Base-by-base conservation (phyloP, 1,284 basidiomycete species). In the Sphaerobolus stellatus region DNA sequence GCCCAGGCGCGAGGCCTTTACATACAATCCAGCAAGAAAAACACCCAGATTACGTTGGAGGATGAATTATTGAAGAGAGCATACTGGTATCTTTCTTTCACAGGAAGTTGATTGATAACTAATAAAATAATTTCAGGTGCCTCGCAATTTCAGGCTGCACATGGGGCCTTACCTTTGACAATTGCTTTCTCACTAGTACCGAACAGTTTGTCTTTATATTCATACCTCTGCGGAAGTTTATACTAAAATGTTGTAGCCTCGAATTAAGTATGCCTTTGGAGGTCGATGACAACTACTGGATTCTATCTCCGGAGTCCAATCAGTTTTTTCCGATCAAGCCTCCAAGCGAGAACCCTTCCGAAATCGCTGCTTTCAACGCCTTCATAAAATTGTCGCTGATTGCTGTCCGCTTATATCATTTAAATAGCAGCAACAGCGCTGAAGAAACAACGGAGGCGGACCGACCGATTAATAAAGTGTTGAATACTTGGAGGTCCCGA, bases 41-140 rank as follows among this genome's bases (percentile, higher is more conserved):
- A 41, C 22, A 16, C 4, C 16, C 20, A 24, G n/a, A 33, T 34
- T 20, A 33, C 11, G 24, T 38, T 54, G 9, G 28, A 54, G 40
- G 33, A 20, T 22, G 53, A 54, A 47, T 44, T 54, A n/a, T 54
- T 24, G 47, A 54, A 54, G 30, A 24, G 53, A 41, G 53, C 53
- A 11, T 54, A 47, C 36, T 54, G 53, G 53, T 54, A 22, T 28
- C 31, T 49, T 31, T 5, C n/a, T 2, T 16, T 20, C 36, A 16
- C 29, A 6, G 9, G 8, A 25, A 22, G 4, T 2, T 13, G 5
- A 27, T 7, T 13, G 9, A 40, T 24, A 22, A 7, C 11, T 29
- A 16, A 18, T 9, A 13, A 24, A 20, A n/a, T 45, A 13, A 30
- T 33, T 29, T 29, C 34, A 54, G 53, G 53, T 54, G 53, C 30